Base-by-base conservation (phyloP, 2,329 filamentous ascomycete genomes). In the Dothistroma pini region DNA sequence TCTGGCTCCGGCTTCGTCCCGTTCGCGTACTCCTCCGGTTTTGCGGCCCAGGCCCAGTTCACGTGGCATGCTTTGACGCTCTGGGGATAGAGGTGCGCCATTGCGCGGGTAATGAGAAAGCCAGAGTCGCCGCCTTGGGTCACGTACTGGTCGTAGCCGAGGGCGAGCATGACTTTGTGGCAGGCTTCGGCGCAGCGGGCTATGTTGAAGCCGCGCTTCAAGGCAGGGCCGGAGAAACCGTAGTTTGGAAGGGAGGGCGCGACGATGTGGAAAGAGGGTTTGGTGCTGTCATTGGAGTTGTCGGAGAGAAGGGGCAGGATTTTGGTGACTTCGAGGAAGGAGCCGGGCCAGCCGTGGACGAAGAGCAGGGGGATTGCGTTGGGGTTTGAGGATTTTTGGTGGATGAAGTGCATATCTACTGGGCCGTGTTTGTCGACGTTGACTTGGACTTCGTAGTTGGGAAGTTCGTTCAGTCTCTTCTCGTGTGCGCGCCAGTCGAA, bases 331-430 rank as follows among this genome's bases (percentile, higher is more conserved):
- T 91, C 88, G 48, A 88, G 71, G 69, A 89, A 90, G 63, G 83
- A 87, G 0, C 88, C 88, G 0, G 89, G 89, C 71, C 81, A 89
- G 11, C 87, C 86, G 69, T 90, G 87, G n/a, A 80, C 78, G 70
- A 90, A 89, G 0, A 90, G 71, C 32, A 90, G 69, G 0, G 88
- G 87, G 49, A 90, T 83, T 1, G 85, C 84, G n/a, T 77, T 77
- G 1, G 79, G 65, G 1, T 77, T 76, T 0, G 73, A 68, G 67
- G 82, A 85, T 56, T 73, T 78, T 65, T 87, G 79, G 69, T 89
- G 84, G 3, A 89, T 71, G 69, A 87, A 89, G 74, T 90, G 88
- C 4, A 90, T 44, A 14, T 85, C 78, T 49, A 89, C 70, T 0
- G 79, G 76, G 1, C 79, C 85, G 67, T 87, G 88, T 0, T 83